Evolutionary conservation across 441 rosid genomes (phyloP), one percentile per base, ranked within the genome.

Genomic region (Populus tomentosa): DNA sequence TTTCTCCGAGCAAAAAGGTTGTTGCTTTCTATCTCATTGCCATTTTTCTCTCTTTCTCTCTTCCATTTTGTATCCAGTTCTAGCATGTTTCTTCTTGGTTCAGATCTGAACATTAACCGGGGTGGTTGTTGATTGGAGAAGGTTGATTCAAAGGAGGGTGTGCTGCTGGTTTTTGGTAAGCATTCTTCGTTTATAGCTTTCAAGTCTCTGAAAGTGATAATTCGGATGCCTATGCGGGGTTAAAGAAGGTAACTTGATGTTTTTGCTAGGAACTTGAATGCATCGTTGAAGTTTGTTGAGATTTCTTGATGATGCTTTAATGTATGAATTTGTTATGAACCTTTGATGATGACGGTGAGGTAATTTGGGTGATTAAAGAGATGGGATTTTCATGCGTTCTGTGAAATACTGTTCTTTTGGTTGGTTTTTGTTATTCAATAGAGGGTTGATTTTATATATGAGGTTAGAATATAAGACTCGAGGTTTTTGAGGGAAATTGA

Each of bases 71-170:
- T 21, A 59, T 9, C 14, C 20, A 26, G 30, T 59, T 72, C 56
- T 46, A 53, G 26, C 21, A 5, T 33, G 5, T n/a, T 35, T 66
- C 61, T 62, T 82, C 33, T 76, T 75, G 70, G 30, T 73, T 78
- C 86, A 90, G 92, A 89, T 92, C 91, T 85, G 83, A 23, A 67
- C 13, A 38, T 53, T 78, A 69, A 32, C 71, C 73, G 35, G 33
- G 16, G 10, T 36, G 73, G 40, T 38, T 73, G 78, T 64, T 64
- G 67, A 75, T 79, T 80, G 73, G 7, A 64, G 70, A 53, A 36
- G 36, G 77, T 24, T 3, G 32, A 73, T 24, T 78, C 70, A 74
- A 63, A 62, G 77, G 46, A n/a, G 70, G 65, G 63, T 71, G 18
- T 69, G 63, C 83, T n/a, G 79, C 77, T 84, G 76, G 79, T 77